A percentile compares a stretch with the other conserved stretches of the same genome.
Conservation (phyloP, 345 rosid species). For the Populus simonii region DNA sequence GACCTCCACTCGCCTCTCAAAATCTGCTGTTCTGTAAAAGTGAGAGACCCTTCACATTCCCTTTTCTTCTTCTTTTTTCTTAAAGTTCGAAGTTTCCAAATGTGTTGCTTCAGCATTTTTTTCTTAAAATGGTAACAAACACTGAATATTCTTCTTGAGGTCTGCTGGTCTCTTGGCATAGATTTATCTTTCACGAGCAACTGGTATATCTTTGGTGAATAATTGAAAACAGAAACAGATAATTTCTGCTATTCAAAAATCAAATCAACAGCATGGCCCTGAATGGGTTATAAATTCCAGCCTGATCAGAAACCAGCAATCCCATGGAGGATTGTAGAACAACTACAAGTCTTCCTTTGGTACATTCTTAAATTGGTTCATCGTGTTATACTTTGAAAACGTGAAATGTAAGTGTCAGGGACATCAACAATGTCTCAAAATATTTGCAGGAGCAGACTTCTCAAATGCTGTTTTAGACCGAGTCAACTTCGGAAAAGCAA, state of each 20-base stretch:
- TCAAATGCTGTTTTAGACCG: constrained; percentile 84
- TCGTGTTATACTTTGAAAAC: too few species aligned
- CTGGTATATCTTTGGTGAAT: too few species aligned
- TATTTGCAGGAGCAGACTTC: constrained; percentile 67
- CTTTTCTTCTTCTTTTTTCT: neutral
- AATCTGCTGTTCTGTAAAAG: constrained; percentile 40
- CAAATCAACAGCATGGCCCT: neutral
- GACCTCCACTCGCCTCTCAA: constrained; percentile 28
- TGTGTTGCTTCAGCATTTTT: too few species aligned
- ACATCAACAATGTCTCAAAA: neutral
- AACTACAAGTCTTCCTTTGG: neutral
- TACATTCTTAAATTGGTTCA: neutral
- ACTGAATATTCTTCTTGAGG: too few species aligned
- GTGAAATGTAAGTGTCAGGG: too few species aligned
- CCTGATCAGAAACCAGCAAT: neutral
- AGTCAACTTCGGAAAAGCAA: constrained; percentile 70
- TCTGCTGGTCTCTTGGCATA: too few species aligned
- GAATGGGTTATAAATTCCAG: neutral
- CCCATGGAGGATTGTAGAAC: neutral
- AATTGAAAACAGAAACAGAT: too few species aligned
- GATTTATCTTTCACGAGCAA: too few species aligned
- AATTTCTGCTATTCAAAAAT: too few species aligned
- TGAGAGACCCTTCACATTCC: neutral
- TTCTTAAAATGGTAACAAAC: neutral
- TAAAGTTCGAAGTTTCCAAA: neutral